These are phyloP conservation scores for Thalassiosira exigua DNA, from an alignment of 352 stramenopile genomes.

Conservation along the genomic window DNA sequence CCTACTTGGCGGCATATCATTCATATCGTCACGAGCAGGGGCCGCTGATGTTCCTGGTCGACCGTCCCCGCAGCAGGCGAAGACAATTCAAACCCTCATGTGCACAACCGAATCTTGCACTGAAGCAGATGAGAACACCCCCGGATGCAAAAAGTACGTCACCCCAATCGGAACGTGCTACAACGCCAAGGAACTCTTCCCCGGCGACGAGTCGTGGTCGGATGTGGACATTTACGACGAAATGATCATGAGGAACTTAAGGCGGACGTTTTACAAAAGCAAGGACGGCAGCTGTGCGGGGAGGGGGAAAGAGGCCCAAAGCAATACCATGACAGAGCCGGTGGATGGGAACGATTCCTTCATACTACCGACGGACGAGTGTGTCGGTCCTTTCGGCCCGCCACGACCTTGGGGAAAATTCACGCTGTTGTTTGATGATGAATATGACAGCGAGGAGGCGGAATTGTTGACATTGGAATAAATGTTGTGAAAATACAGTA, in stretches of 20 bases:
- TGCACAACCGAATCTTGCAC: constrained; percentile 28
- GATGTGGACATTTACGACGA: constrained; percentile 62
- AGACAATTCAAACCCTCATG: constrained; percentile 33
- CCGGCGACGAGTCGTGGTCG: constrained; percentile 66
- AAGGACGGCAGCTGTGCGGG: constrained; percentile 42
- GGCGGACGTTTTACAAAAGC: constrained; percentile 42
- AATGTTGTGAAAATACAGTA: constrained; percentile 2
- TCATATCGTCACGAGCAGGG: no score
- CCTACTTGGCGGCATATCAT: constrained; percentile 3
- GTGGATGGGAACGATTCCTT: constrained; percentile 52
- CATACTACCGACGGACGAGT: constrained; percentile 63
- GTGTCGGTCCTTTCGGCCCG: constrained; percentile 73
- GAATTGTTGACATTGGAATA: constrained; percentile 5
- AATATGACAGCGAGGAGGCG: neutral
- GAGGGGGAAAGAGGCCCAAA: neutral
- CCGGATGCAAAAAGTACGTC: constrained; percentile 55
- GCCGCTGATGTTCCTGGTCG: neutral
- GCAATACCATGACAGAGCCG: neutral
- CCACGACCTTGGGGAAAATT: constrained; percentile 78
- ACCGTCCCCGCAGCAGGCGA: constrained; percentile 14
- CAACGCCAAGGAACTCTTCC: constrained; percentile 60
- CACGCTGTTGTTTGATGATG: constrained; percentile 37
- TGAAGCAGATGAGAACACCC: constrained; percentile 10
- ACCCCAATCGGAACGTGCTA: constrained; percentile 65
- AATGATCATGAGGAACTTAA: constrained; percentile 40